These are phyloP conservation scores for Chionographis japonica DNA, from an alignment of 106 monocot species.

Conservation along the genomic window DNA sequence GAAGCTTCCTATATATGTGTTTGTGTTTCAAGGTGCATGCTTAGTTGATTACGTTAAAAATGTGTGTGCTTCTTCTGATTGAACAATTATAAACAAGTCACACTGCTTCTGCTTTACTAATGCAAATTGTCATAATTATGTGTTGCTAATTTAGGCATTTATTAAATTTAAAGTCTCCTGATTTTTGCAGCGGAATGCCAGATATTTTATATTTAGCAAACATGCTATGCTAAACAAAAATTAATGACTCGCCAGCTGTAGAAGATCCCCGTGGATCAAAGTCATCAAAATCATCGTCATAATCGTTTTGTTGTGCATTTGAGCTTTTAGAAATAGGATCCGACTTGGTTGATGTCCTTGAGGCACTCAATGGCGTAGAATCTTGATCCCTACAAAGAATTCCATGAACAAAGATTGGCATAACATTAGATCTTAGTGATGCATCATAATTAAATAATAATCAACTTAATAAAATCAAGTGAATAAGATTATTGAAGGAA, in stretches of 20 bases:
- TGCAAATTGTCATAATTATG: no score
- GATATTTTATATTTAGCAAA: background rate
- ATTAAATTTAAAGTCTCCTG: no score
- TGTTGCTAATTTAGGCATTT: no score
- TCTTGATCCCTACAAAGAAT: slow-evolving; percentile 16
- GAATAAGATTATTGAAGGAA: no score
- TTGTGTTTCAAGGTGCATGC: no score
- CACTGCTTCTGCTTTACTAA: no score
- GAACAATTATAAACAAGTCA: no score
- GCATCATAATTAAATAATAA: background rate
- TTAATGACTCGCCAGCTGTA: slow-evolving; percentile 42
- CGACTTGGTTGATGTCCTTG: slow-evolving; percentile 26
- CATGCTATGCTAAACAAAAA: background rate
- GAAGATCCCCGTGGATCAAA: slow-evolving; percentile 87
- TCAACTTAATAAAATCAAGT: background rate
- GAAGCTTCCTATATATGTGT: no score
- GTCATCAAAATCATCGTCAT: slow-evolving; percentile 83
- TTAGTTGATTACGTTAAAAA: no score
- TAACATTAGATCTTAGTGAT: background rate
- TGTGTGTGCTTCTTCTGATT: no score
- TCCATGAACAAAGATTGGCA: background rate
- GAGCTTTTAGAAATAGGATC: slow-evolving; percentile 19
- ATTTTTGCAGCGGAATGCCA: no score
- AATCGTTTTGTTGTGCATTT: slow-evolving; percentile 9
- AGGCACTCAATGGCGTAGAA: slow-evolving; percentile 6